A percentile compares a stretch with the other conserved stretches of the same genome.
These are phyloP conservation scores for Metschnikowia henanensis DNA, from an alignment of 805 yeast species.

Conservation along the genomic window DNA sequence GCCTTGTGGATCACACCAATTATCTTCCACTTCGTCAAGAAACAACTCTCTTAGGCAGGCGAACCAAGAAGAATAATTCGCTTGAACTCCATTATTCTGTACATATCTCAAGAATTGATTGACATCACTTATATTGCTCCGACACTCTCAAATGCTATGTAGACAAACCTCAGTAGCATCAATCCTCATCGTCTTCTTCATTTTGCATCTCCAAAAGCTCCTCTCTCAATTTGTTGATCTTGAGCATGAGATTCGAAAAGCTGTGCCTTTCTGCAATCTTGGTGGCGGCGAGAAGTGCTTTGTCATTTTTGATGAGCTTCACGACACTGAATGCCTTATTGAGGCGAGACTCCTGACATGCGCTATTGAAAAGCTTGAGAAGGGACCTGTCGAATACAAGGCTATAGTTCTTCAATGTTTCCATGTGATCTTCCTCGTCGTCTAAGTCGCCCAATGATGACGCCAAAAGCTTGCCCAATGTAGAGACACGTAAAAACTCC, in stretches of 20 bases:
- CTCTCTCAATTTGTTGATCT: conserved; percentile 40
- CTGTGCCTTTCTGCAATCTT: conserved; percentile 74
- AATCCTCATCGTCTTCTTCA: conserved; percentile 14
- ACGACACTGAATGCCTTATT: conserved; percentile 72
- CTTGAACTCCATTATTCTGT: background rate
- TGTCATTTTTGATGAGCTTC: conserved; percentile 67
- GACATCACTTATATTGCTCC: conserved; percentile 1
- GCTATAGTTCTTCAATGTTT: conserved; percentile 51
- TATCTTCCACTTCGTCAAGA: conserved; percentile 52
- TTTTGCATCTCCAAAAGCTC: conserved; percentile 23
- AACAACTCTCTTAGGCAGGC: conserved; percentile 35
- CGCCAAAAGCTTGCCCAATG: conserved; percentile 59
- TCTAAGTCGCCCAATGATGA: conserved; percentile 45
- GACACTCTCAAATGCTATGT: background rate
- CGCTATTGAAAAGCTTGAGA: conserved; percentile 69
- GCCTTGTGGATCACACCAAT: conserved; percentile 63
- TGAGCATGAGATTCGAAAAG: conserved; percentile 34
- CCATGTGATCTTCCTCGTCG: conserved; percentile 42
- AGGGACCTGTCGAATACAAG: conserved; percentile 71
- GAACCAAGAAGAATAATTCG: background rate
- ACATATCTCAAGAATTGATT: conserved; percentile 7
- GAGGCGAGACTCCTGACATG: conserved; percentile 66
- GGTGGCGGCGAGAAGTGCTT: conserved; percentile 80
- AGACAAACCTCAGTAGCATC: background rate
- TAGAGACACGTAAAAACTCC: conserved; percentile 56